Conservation (phyloP, 2,329 filamentous ascomycete genomes). For the Alternaria gansuensis region DNA sequence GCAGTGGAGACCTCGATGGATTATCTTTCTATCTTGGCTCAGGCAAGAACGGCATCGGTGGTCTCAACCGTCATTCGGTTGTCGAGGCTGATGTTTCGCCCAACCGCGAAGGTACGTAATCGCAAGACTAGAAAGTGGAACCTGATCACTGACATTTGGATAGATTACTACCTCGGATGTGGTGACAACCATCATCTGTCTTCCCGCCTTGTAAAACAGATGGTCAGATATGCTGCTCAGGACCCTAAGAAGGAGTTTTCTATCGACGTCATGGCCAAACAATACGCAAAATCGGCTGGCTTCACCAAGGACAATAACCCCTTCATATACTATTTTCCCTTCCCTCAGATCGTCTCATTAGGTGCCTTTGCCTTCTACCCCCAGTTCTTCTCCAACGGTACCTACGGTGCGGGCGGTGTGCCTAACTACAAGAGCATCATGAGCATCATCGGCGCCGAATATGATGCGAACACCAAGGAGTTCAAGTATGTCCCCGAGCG, state of each 20-base stretch:
- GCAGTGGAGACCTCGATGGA: slow-evolving; percentile 34
- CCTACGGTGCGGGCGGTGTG: slow-evolving; percentile 49
- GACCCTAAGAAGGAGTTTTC: slow-evolving; percentile 38
- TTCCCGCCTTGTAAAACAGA: slow-evolving; percentile 29
- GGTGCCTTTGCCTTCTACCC: slow-evolving; percentile 53
- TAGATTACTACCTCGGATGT: slow-evolving; percentile 49
- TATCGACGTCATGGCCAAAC: slow-evolving; percentile 41
- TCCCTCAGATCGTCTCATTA: slow-evolving; percentile 59
- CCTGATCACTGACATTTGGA: slow-evolving; percentile 37
- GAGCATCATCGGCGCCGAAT: slow-evolving; percentile 59
- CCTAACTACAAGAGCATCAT: slow-evolving; percentile 50
- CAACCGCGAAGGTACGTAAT: slow-evolving; percentile 51
- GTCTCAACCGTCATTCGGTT: slow-evolving; percentile 56
- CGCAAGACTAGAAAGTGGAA: slow-evolving; percentile 14
- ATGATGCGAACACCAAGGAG: slow-evolving; percentile 53
- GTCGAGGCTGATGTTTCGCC: slow-evolving; percentile 45
- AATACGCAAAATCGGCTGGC: slow-evolving; percentile 52
- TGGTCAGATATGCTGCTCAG: slow-evolving; percentile 22
- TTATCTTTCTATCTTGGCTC: slow-evolving; percentile 34
- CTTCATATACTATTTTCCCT: slow-evolving; percentile 49
- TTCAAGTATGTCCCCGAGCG: slow-evolving; percentile 61
- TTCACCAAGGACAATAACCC: slow-evolving; percentile 56
- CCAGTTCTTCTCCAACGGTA: slow-evolving; percentile 49
- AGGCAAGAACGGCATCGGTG: slow-evolving; percentile 30
- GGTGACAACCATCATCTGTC: slow-evolving; percentile 56